Evolutionary conservation across 2,329 filamentous ascomycete species (phyloP).

Genomic region (Lasiodiplodia sp.): DNA sequence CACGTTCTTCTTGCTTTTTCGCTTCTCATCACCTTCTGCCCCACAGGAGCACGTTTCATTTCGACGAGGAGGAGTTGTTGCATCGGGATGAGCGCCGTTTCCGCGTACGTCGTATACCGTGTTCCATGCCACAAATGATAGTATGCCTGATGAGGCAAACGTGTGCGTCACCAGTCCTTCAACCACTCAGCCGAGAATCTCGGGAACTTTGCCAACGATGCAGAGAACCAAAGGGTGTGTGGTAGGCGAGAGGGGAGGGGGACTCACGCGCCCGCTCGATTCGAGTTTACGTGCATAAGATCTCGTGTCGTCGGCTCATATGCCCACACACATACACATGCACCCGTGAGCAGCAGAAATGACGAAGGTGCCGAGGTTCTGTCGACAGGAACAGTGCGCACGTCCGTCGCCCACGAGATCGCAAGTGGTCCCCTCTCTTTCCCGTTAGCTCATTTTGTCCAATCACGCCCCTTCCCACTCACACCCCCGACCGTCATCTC

Average conservation of each 20-base stretch:
- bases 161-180: neutral
- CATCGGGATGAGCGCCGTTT: neutral
- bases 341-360: neutral
- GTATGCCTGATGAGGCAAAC: neutral
- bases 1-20: neutral
- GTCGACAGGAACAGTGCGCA: neutral
- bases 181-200: neutral
- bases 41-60: neutral
- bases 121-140: neutral
- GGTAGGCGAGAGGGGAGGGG: too few species aligned
- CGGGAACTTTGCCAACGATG: neutral
- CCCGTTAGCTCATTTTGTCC: too few species aligned
- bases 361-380: neutral
- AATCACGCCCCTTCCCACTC: too few species aligned
- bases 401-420: neutral
- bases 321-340: too few species aligned
- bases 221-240: too few species aligned
- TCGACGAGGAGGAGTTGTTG: neutral
- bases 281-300: too few species aligned
- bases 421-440: too few species aligned
- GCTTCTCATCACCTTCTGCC: neutral
- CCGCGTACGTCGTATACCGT: neutral
- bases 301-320: too few species aligned
- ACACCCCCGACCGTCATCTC: too few species aligned
- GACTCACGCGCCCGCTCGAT: too few species aligned